These are phyloP conservation scores for Ganoderma meredithae DNA, from an alignment of 1,284 basidiomycete genomes.

Conservation along the genomic window DNA sequence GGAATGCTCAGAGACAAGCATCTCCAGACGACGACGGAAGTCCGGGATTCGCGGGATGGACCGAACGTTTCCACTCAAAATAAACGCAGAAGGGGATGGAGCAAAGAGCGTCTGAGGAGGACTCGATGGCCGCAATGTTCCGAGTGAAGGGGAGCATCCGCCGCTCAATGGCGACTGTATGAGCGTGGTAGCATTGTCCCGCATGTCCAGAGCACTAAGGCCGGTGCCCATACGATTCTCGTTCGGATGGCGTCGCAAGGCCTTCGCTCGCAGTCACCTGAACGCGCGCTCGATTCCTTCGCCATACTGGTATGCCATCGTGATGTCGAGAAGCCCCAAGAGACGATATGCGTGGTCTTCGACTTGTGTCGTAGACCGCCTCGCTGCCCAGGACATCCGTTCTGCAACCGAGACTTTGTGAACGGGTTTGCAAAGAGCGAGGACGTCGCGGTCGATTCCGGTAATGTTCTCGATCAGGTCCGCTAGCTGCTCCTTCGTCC, in stretches of 20 bases:
- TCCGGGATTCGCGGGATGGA: background rate
- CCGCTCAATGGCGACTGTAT: too few species aligned
- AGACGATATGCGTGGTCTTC: background rate
- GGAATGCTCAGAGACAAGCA: background rate
- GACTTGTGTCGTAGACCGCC: background rate
- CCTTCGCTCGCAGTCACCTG: background rate
- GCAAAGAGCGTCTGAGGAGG: background rate
- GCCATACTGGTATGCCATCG: background rate
- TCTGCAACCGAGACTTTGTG: background rate
- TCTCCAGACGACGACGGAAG: background rate
- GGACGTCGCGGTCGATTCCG: background rate
- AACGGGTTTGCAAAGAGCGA: background rate
- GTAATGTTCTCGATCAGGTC: background rate
- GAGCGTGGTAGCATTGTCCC: too few species aligned
- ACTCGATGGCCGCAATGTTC: too few species aligned
- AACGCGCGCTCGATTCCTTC: background rate
- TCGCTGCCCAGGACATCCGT: background rate
- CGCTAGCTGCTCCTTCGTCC: background rate
- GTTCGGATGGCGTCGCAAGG: background rate
- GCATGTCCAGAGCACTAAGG: too few species aligned
- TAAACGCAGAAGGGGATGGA: background rate
- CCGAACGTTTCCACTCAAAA: background rate
- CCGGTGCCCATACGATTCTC: too few species aligned
- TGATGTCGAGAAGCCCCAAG: background rate
- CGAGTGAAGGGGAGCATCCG: too few species aligned